Conservation (phyloP, 768 basidiomycete species). For the Pulveroboletus sp. region DNA sequence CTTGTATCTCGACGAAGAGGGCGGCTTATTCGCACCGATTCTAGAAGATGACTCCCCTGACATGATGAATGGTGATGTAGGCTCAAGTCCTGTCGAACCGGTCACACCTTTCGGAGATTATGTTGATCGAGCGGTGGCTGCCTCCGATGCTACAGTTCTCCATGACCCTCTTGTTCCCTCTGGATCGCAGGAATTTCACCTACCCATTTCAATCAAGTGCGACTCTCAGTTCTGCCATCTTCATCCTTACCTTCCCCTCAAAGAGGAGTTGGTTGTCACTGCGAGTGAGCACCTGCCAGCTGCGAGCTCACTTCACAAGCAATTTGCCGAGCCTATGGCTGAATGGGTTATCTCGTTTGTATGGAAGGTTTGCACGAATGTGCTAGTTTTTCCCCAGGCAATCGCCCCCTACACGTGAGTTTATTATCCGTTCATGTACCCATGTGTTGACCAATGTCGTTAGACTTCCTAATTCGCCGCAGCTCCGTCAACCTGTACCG, state of each 20-base stretch:
- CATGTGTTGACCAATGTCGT: constrained; percentile 8
- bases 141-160: constrained; percentile 28
- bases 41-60: constrained; percentile 64
- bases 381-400: constrained; percentile 49
- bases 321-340: constrained; percentile 69
- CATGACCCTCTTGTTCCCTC: constrained; percentile 20
- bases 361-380: constrained; percentile 80
- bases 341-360: constrained; percentile 77
- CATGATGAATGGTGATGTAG: constrained; percentile 44
- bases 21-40: constrained; percentile 51
- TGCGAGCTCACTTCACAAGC: constrained; percentile 60
- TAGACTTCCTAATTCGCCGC: constrained; percentile 29
- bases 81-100: constrained; percentile 69
- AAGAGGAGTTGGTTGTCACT: constrained; percentile 33
- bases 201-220: constrained; percentile 24
- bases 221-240: constrained; percentile 22
- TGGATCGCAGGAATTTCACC: constrained; percentile 13
- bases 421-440: neutral
- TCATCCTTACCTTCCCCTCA: constrained; percentile 15
- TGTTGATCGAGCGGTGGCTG: constrained; percentile 65
- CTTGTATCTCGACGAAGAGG: constrained; percentile 24
- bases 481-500: constrained; percentile 38
- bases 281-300: constrained; percentile 30
- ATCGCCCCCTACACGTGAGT: constrained; percentile 57
- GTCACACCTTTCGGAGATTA: constrained; percentile 74